These are phyloP conservation scores for Candida glaebosa DNA, from an alignment of 805 yeast species.

Conservation along the genomic window DNA sequence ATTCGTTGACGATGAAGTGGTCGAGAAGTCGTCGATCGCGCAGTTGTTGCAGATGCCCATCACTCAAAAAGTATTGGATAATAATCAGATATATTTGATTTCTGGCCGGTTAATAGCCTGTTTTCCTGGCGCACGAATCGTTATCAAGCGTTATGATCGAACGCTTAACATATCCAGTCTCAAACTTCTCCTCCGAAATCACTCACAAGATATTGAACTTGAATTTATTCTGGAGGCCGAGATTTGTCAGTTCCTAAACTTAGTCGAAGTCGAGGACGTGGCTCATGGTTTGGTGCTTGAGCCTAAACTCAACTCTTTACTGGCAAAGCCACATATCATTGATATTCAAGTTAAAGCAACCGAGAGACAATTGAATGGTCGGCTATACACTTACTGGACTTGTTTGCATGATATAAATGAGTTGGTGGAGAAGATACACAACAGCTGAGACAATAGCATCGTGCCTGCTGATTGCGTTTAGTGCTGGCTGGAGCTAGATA, in stretches of 20 bases:
- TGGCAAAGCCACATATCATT: background rate
- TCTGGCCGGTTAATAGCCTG: slow-evolving; percentile 15
- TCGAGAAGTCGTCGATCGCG: background rate
- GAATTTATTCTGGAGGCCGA: slow-evolving; percentile 23
- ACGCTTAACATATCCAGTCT: slow-evolving; percentile 25
- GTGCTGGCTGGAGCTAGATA: no score
- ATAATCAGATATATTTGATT: slow-evolving; percentile 13
- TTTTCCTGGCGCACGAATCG: slow-evolving; percentile 16
- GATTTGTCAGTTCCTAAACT: slow-evolving; percentile 22
- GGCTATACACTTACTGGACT: slow-evolving; percentile 14
- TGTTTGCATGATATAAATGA: slow-evolving; percentile 11
- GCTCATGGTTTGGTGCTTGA: slow-evolving; percentile 8
- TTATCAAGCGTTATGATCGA: slow-evolving; percentile 26
- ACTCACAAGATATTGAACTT: slow-evolving; percentile 9
- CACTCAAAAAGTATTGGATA: background rate
- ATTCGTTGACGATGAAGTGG: background rate
- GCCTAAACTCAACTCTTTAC: slow-evolving; percentile 5
- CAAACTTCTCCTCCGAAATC: slow-evolving; percentile 16
- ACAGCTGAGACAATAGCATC: background rate
- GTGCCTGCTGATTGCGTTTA: no score
- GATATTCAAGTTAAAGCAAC: slow-evolving; percentile 5
- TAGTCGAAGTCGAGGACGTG: slow-evolving; percentile 13
- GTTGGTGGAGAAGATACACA: slow-evolving; percentile 1
- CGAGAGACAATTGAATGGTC: slow-evolving; percentile 3
- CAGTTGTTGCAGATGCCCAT: background rate